These are phyloP conservation scores for Chlorella sp. DNA, from an alignment of 139 green algal species.

Conservation along the genomic window DNA sequence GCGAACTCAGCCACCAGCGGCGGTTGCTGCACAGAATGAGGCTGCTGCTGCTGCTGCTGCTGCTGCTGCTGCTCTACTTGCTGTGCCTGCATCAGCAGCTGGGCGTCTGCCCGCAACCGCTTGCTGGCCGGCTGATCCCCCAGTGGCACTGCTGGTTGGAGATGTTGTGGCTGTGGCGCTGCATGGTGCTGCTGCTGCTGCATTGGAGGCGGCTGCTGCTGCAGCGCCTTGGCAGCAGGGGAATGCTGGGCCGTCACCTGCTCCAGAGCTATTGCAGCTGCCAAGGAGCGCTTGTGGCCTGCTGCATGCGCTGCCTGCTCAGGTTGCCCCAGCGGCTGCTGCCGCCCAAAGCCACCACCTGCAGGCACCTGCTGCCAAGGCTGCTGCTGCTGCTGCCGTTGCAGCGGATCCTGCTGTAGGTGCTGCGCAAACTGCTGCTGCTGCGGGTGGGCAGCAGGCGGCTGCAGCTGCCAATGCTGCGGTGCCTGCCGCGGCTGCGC, in stretches of 20 bases:
- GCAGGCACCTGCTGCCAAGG: no score
- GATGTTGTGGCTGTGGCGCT: neutral
- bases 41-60: neutral
- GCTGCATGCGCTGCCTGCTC: neutral
- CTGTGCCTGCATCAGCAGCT: no score
- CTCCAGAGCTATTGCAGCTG: slow-evolving; percentile 6
- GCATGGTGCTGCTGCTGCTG: no score
- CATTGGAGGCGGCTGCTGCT: neutral
- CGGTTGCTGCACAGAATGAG: neutral
- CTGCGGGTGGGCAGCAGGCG: neutral
- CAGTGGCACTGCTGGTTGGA: neutral
- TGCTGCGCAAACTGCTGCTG: neutral
- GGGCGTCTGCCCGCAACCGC: neutral
- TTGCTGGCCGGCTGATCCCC: neutral
- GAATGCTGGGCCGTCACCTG: slow-evolving; percentile 13
- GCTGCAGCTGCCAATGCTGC: neutral
- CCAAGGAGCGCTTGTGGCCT: slow-evolving; percentile 9
- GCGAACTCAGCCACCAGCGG: neutral
- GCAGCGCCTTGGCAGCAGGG: neutral
- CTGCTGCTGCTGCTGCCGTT: neutral
- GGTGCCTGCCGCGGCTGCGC: neutral
- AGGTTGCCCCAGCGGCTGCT: neutral
- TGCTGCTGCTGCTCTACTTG: neutral
- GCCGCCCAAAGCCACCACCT: neutral
- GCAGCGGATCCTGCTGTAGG: neutral